Base-by-base conservation (phyloP, 2,329 filamentous ascomycete genomes). In the Diaporthe sp. region DNA sequence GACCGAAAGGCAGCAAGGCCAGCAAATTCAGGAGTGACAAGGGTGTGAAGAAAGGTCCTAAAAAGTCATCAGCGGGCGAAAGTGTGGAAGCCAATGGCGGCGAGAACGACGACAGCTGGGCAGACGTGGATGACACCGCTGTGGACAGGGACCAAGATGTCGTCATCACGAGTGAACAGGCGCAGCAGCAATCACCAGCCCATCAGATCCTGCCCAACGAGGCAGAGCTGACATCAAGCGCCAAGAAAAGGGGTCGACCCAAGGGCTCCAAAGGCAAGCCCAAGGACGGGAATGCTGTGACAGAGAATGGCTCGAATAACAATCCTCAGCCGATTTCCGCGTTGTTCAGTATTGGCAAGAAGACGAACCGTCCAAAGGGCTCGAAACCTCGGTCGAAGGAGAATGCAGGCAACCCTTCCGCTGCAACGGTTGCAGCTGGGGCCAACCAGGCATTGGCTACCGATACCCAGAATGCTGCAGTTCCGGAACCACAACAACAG, bases 1-100 rank as follows among this genome's bases (percentile, higher is more conserved):
- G 89, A 25, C 89, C 89, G 10, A 91, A 90, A 76, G 89, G 89
- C 3, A 91, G 88, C 81, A 89, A 88, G 76, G 85, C 84, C 5
- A 84, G 81, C 68, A 88, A 87, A 73, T 81, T 82, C 5, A 81
- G 85, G 56, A 85, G 84, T 66, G 87, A 88, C 73, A 90, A 89
- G 76, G 86, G 86, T 8, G 81, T 86, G n/a, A 89, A 86, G 76
- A 89, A 89, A 77, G 83, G 84, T 0, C 77, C 81, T 8, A 79
- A 80, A 55, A 80, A 80, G 39, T 51, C 35, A 70, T 39, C 79
- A 70, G 51, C 65, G 22, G 30, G 73, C 51, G 56, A 65, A 35
- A n/a, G 66, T 50, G 17, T 30, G 22, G 66, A 59, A 12, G 66
- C 53, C 42, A 75, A 47, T 27, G 75, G 70, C 5, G 69, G 37